Evolutionary conservation across 495 filamentous ascomycete genomes (phyloP).

Genomic region (Xylaria castorea): DNA sequence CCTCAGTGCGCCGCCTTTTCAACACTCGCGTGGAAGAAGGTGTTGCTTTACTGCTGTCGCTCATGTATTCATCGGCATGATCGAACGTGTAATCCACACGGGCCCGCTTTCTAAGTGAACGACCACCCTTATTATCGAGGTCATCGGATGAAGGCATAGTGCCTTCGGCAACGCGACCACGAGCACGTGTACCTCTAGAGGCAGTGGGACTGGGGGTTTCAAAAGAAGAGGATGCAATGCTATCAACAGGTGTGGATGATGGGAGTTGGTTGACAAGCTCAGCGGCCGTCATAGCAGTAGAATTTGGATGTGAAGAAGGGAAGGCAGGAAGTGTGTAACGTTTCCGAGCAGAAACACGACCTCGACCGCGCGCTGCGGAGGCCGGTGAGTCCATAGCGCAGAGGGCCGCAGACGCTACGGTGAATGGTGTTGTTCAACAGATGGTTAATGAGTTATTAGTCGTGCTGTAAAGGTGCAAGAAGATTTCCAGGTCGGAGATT

Average conservation of each 20-base stretch:
- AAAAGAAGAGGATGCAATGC: constrained; percentile 35
- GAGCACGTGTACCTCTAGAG: constrained; percentile 45
- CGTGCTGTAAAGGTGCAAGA: constrained; percentile 32
- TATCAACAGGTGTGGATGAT: constrained; percentile 34
- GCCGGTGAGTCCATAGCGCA: constrained; percentile 36
- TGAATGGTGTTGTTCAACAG: background rate
- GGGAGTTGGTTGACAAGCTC: constrained; percentile 30
- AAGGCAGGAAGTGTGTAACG: constrained; percentile 25
- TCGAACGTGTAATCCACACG: constrained; percentile 56
- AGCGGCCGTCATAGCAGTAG: constrained; percentile 22
- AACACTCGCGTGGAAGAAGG: constrained; percentile 33
- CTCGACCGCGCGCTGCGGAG: constrained; percentile 29
- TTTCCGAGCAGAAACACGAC: constrained; percentile 33
- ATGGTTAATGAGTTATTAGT: constrained; percentile 27
- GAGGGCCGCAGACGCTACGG: background rate
- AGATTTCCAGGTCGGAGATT: constrained; percentile 38
- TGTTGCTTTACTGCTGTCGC: constrained; percentile 32
- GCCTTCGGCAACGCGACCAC: constrained; percentile 43
- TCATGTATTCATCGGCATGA: constrained; percentile 47
- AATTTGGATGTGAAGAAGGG: constrained; percentile 28
- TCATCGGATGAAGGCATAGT: constrained; percentile 40
- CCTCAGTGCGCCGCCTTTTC: constrained; percentile 42
- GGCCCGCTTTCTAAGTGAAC: constrained; percentile 54
- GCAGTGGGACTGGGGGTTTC: constrained; percentile 42
- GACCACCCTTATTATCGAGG: constrained; percentile 52